Percentiles rank a stretch among this genome's conserved stretches.
Conservation (phyloP, 106 monocot species). For the Cymbidium sinense region DNA sequence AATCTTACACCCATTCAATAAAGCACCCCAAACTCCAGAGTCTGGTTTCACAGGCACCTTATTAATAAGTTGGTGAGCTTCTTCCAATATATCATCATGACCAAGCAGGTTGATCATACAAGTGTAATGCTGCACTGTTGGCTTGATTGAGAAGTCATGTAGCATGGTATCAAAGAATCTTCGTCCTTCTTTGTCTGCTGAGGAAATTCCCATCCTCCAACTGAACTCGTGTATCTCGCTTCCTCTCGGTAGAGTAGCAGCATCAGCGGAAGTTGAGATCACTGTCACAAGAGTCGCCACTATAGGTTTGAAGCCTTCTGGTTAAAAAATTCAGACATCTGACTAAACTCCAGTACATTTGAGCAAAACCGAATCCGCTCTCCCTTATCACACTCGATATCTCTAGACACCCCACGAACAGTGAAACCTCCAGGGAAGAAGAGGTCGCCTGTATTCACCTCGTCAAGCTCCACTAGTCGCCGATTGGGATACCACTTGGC, state of each 20-base stretch:
- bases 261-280: constrained; percentile 55
- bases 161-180: constrained; percentile 41
- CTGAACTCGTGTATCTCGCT: constrained; percentile 59
- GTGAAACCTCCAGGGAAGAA: too few relatives aligned
- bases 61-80: constrained; percentile 44
- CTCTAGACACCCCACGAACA: too few relatives aligned
- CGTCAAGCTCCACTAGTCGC: too few relatives aligned
- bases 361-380: too few relatives aligned
- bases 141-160: constrained; percentile 34
- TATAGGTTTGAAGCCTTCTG: constrained; percentile 36
- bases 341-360: too few relatives aligned
- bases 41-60: constrained; percentile 58
- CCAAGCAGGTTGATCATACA: constrained; percentile 76
- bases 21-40: constrained; percentile 66
- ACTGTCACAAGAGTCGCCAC: constrained; percentile 62
- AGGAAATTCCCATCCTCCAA: constrained; percentile 42
- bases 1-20: constrained; percentile 67
- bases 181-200: constrained; percentile 39
- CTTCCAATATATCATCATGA: constrained; percentile 45
- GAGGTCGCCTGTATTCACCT: too few relatives aligned
- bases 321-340: too few relatives aligned
- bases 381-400: too few relatives aligned
- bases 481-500: too few relatives aligned
- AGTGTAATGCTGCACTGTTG: constrained; percentile 68
- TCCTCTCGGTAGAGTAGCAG: constrained; percentile 44